Conservation (phyloP, 371 early-diverging fungal genomes). For the Mucor plumbeus region DNA sequence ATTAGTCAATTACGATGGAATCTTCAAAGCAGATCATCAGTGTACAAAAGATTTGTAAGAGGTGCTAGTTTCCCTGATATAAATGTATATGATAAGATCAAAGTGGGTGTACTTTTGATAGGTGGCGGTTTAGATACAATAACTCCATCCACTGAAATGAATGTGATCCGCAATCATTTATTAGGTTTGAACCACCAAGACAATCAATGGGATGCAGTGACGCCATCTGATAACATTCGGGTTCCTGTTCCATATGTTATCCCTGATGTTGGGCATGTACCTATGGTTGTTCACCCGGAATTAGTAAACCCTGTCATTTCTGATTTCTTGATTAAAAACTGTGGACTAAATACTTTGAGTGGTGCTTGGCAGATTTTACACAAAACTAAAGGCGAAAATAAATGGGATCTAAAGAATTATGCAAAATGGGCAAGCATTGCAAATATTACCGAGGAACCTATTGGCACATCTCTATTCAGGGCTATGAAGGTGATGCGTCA, state of each 20-base stretch:
- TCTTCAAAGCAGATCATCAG: constrained; percentile 55
- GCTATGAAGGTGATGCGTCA: constrained; percentile 74
- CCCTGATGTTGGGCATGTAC: constrained; percentile 67
- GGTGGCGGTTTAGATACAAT: constrained; percentile 63
- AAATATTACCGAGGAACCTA: constrained; percentile 54
- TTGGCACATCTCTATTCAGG: constrained; percentile 60
- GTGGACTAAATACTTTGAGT: constrained; percentile 61
- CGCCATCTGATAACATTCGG: constrained; percentile 29
- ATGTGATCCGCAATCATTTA: constrained; percentile 51
- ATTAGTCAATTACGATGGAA: constrained; percentile 71
- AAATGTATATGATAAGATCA: constrained; percentile 53
- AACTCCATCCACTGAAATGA: constrained; percentile 52
- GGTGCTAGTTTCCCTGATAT: constrained; percentile 58
- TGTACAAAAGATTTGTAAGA: constrained; percentile 55
- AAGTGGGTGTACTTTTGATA: constrained; percentile 63
- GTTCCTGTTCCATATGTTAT: constrained; percentile 64
- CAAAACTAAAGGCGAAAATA: constrained; percentile 64
- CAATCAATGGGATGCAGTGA: constrained; percentile 25
- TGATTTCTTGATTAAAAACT: constrained; percentile 69
- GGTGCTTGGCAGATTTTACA: constrained; percentile 66
- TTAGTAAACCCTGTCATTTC: constrained; percentile 69
- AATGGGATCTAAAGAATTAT: constrained; percentile 74
- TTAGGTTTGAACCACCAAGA: constrained; percentile 33
- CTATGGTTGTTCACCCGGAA: constrained; percentile 72
- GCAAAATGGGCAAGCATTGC: constrained; percentile 68